Evolutionary conservation across 768 basidiomycete genomes (phyloP), one percentile per base, ranked within the genome.

Genomic region (Kwoniella sp.): DNA sequence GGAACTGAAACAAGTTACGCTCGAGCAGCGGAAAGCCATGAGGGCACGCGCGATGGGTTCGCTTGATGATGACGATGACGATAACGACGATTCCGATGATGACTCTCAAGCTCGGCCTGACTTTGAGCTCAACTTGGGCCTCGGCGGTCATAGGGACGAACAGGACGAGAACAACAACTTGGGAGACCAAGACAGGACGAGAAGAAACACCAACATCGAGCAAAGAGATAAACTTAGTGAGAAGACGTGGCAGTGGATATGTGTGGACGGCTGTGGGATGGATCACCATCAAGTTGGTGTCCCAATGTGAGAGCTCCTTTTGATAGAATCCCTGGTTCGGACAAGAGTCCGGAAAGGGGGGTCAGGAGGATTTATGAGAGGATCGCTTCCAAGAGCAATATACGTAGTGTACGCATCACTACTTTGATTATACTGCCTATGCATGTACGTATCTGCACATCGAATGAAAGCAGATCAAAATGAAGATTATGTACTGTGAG

Each of bases 231-330:
- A 2, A 11, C n/a, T n/a, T n/a, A n/a, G n/a, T n/a, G 60, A 53
- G 31, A 45, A 45, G 23, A 55, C 53, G 15, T 63, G 52, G 54
- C 61, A 63, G 28, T 63, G 61, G 61, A 45, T 63, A 22, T 63
- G 61, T 63, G 29, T 11, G 4, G 54, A 29, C 23, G 55, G 55
- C 20, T 56, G 55, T 45, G 41, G 41, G 41, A 3, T 45, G 15
- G 41, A 25, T 22, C 7, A 54, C 41, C n/a, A n/a, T n/a, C n/a
- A n/a, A n/a, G n/a, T n/a, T n/a, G n/a, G n/a, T n/a, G n/a, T n/a
- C n/a, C n/a, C n/a, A n/a, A n/a, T n/a, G n/a, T n/a, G n/a, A n/a
- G n/a, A n/a, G n/a, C n/a, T n/a, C n/a, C n/a, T n/a, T n/a, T n/a
- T n/a, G n/a, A n/a, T n/a, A n/a, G n/a, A n/a, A n/a, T n/a, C n/a